Conservation (phyloP, 345 rosid genomes). For the Odontarrhena argentea region DNA sequence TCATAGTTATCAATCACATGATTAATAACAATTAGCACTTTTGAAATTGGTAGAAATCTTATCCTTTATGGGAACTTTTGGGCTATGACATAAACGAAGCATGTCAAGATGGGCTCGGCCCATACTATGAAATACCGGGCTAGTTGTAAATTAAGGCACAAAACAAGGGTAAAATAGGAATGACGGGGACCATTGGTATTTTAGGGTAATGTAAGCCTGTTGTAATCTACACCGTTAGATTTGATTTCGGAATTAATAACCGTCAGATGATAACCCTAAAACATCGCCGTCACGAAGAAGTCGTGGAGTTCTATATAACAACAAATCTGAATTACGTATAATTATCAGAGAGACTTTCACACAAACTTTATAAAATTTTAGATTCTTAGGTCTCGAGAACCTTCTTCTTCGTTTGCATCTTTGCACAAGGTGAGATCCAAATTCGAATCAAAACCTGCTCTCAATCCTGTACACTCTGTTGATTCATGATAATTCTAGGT, state of each 20-base stretch:
- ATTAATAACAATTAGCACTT: too few species aligned
- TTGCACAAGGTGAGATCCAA: slow-evolving; percentile 5
- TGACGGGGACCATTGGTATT: neutral
- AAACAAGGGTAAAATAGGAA: slow-evolving; percentile 12
- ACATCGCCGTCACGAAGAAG: slow-evolving; percentile 38
- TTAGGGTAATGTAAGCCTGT: slow-evolving; percentile 1
- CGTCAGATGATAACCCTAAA: slow-evolving; percentile 33
- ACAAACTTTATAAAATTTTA: too few species aligned
- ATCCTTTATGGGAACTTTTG: too few species aligned
- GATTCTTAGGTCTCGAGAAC: slow-evolving; percentile 1
- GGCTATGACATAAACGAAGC: too few species aligned
- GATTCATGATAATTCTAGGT: neutral
- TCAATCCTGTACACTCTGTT: neutral
- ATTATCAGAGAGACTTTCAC: neutral
- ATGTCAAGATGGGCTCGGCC: neutral
- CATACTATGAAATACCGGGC: neutral
- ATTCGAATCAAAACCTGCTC: neutral
- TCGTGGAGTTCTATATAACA: slow-evolving; percentile 13
- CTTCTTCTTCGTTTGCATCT: slow-evolving; percentile 14
- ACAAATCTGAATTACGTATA: neutral
- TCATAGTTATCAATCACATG: too few species aligned
- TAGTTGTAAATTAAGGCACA: neutral
- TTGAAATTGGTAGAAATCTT: too few species aligned
- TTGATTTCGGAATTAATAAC: neutral
- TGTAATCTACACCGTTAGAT: slow-evolving; percentile 25